Evolutionary conservation across 1,284 basidiomycete genomes (phyloP).

Genomic region (Anthracocystis walkeri): DNA sequence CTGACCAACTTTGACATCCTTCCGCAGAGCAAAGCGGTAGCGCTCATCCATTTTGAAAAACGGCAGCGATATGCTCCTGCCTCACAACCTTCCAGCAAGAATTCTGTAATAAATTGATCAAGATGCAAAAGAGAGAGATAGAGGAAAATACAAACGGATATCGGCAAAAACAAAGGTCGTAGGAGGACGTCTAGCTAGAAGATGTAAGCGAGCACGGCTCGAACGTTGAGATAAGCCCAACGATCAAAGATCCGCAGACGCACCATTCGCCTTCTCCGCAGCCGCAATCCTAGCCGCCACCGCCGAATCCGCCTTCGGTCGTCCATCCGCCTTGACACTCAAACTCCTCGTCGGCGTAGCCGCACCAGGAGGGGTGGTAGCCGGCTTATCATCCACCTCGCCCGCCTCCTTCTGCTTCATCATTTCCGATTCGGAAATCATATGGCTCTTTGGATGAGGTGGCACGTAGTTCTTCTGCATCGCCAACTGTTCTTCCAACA

Average conservation of each 20-base stretch:
- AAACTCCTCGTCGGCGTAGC: conserved; percentile 47
- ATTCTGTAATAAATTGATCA: too few species aligned
- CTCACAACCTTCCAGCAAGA: too few species aligned
- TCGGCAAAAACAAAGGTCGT: too few species aligned
- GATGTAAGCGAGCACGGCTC: too few species aligned
- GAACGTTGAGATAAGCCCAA: too few species aligned
- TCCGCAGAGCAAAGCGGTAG: too few species aligned
- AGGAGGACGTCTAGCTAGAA: too few species aligned
- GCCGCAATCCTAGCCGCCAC: conserved; percentile 48
- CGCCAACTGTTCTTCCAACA: conserved; percentile 80
- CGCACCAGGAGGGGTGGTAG: conserved; percentile 52
- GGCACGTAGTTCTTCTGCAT: conserved; percentile 75
- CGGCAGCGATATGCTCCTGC: too few species aligned
- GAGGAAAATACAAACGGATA: background rate
- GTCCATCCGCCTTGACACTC: conserved; percentile 32
- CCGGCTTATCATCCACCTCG: conserved; percentile 48
- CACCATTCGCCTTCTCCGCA: conserved; percentile 45
- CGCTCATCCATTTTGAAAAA: too few species aligned
- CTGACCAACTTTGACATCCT: too few species aligned
- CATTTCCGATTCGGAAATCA: conserved; percentile 63
- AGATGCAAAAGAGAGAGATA: background rate
- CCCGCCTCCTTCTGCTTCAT: conserved; percentile 45
- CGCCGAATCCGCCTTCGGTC: conserved; percentile 36
- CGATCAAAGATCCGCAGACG: conserved; percentile 25
- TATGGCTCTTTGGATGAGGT: conserved; percentile 72